Evolutionary conservation across 441 rosid species (phyloP).

Genomic region (Erodium texanum): DNA sequence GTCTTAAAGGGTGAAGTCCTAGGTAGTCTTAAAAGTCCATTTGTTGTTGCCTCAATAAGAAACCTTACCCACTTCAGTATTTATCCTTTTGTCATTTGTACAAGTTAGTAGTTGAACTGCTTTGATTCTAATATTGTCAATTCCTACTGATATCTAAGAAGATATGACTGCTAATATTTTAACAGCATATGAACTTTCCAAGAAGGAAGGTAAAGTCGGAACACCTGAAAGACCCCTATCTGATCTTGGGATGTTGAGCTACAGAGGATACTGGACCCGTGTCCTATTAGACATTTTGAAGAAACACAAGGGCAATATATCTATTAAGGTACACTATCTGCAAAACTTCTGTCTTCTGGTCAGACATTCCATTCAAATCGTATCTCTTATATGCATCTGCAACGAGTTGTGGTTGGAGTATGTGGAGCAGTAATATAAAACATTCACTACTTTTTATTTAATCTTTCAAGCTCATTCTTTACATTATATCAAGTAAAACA

Average conservation of each 20-base stretch:
- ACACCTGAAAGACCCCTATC: slow-evolving; percentile 98
- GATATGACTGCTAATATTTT: slow-evolving; percentile 12
- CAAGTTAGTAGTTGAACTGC: background rate
- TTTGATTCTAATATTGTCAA: background rate
- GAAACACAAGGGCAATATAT: slow-evolving; percentile 93
- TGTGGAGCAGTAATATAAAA: background rate
- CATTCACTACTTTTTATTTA: background rate
- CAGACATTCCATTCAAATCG: background rate
- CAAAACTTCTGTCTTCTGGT: background rate
- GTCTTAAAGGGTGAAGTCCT: background rate
- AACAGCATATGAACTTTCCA: slow-evolving; percentile 94
- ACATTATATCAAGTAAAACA: background rate
- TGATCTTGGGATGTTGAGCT: slow-evolving; percentile 88
- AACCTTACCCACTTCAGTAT: background rate
- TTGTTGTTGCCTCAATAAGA: background rate
- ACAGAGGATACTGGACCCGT: slow-evolving; percentile 97
- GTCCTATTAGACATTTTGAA: slow-evolving; percentile 89
- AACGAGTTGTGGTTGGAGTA: background rate
- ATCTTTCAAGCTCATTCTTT: background rate
- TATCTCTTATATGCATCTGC: background rate
- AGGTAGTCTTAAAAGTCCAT: background rate
- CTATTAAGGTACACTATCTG: slow-evolving; percentile 61
- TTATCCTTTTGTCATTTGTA: background rate
- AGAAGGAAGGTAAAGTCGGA: slow-evolving; percentile 97
- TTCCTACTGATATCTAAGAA: background rate